Percentiles rank a stretch among this genome's conserved stretches.
Conservation (phyloP, 1,139 yeast species). For the Saccharomyces hybrid region DNA sequence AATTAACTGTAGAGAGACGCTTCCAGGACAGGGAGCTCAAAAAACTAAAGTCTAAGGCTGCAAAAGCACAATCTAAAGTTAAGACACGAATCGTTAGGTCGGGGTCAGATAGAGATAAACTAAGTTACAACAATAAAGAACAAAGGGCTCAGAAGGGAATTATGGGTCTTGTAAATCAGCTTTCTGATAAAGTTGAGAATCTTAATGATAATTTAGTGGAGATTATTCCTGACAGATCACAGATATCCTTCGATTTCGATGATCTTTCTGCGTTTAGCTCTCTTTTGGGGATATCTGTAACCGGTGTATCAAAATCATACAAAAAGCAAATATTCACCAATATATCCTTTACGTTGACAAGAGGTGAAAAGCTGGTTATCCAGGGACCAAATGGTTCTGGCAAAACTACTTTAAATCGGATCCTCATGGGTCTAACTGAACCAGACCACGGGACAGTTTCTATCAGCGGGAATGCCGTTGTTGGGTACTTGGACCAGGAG, state of each 20-base stretch:
- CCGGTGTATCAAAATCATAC: constrained; percentile 10
- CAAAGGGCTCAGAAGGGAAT: constrained; percentile 14
- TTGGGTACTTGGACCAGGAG: constrained; percentile 15
- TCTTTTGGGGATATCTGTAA: constrained; percentile 9
- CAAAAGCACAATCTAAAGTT: constrained; percentile 13
- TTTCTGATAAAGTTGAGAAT: constrained; percentile 12
- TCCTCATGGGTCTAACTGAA: constrained; percentile 10
- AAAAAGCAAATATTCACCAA: constrained; percentile 10
- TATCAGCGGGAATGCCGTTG: constrained; percentile 13
- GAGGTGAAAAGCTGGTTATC: constrained; percentile 12
- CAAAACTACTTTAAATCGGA: constrained; percentile 13
- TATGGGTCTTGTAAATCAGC: constrained; percentile 12
- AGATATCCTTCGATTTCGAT: constrained; percentile 11
- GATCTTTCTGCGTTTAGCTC: constrained; percentile 12
- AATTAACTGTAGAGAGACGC: constrained; percentile 10
- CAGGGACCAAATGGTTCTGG: constrained; percentile 16
- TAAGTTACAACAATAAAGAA: constrained; percentile 12
- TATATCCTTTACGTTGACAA: constrained; percentile 10
- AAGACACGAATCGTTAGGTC: constrained; percentile 12
- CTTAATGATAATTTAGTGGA: constrained; percentile 13
- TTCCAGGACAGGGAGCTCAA: constrained; percentile 14
- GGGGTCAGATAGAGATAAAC: constrained; percentile 14
- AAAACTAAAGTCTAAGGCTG: constrained; percentile 10
- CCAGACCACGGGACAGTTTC: constrained; percentile 13
- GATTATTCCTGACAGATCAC: constrained; percentile 12